Conservation (phyloP, 2,329 filamentous ascomycete genomes). For the Diaporthe amygdali region DNA sequence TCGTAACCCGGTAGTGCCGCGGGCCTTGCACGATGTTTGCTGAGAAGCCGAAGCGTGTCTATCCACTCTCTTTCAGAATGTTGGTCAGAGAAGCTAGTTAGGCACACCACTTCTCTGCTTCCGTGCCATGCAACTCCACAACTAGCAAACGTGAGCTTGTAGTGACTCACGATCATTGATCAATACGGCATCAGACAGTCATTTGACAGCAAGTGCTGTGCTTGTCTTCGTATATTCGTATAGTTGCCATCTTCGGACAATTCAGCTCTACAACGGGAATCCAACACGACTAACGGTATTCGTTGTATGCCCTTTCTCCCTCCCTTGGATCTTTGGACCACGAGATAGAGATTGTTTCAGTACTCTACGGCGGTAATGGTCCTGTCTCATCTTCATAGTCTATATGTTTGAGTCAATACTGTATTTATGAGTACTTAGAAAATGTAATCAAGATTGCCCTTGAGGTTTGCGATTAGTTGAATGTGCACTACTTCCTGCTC, state of each 20-base stretch:
- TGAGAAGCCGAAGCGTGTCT: background rate
- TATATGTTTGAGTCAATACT: background rate
- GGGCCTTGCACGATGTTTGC: background rate
- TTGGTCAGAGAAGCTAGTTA: background rate
- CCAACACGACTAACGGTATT: no score
- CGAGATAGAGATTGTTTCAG: background rate
- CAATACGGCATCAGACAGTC: background rate
- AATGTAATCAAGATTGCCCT: background rate
- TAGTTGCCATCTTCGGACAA: background rate
- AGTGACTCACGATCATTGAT: background rate
- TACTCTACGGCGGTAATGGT: background rate
- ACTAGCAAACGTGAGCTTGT: background rate
- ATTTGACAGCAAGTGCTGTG: background rate
- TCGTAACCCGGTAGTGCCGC: conserved; percentile 2
- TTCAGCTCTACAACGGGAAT: background rate
- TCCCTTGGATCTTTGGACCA: background rate
- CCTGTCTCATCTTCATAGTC: background rate
- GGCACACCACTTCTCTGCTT: background rate
- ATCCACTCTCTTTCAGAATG: background rate
- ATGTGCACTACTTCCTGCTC: background rate
- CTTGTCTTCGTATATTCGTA: background rate
- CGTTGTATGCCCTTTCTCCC: no score
- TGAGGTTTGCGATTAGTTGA: background rate
- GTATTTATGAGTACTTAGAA: background rate
- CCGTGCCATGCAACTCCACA: background rate